phyloP scores from a whole-genome alignment of 352 stramenopile genomes.

The Lagenidium giganteum region DNA sequence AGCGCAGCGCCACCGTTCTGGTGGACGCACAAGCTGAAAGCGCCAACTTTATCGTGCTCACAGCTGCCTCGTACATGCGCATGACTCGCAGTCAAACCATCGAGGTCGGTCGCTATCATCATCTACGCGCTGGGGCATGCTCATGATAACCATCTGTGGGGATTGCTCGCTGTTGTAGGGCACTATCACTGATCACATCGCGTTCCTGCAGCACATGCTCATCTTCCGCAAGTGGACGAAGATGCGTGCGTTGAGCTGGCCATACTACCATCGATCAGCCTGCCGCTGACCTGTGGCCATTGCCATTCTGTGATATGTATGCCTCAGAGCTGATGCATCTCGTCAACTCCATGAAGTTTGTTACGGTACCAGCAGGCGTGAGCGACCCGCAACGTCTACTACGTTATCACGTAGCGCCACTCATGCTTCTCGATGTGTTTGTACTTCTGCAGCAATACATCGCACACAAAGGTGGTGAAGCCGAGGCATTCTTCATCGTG shows the following conservation, averaged over 20 bases:
- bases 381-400: background rate
- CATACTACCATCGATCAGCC: no score
- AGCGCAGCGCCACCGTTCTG: slow-evolving; percentile 76
- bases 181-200: slow-evolving; percentile 81
- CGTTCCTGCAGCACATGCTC: slow-evolving; percentile 74
- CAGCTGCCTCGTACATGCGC: slow-evolving; percentile 68
- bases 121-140: background rate
- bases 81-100: slow-evolving; percentile 81
- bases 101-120: no score
- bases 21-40: slow-evolving; percentile 59
- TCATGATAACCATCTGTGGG: background rate
- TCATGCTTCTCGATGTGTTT: slow-evolving; percentile 5
- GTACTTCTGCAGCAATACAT: slow-evolving; percentile 61
- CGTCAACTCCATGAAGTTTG: slow-evolving; percentile 81
- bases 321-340: slow-evolving; percentile 78
- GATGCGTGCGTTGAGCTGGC: slow-evolving; percentile 82
- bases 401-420: no score
- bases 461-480: slow-evolving; percentile 61
- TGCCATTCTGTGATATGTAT: background rate
- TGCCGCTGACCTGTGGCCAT: background rate
- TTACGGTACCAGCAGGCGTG: slow-evolving; percentile 49
- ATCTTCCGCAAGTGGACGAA: slow-evolving; percentile 80
- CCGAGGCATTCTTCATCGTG: slow-evolving; percentile 76
- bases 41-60: slow-evolving; percentile 84
- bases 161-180: slow-evolving; percentile 18